Conservation (phyloP, 2,329 filamentous ascomycete genomes). For the Pezicula carpinea region DNA sequence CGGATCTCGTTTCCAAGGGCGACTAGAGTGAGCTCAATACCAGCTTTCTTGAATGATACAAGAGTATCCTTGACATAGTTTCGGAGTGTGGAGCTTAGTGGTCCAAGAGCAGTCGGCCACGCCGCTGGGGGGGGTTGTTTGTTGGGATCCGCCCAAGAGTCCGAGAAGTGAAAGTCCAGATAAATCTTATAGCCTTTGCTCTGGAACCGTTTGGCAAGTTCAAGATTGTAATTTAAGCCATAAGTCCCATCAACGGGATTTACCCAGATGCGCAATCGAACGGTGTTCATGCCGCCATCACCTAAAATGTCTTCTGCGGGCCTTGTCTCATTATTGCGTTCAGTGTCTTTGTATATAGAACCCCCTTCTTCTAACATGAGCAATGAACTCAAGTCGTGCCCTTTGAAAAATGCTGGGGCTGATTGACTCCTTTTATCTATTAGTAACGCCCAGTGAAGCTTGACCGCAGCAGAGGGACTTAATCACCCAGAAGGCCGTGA, state of each 20-base stretch:
- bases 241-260: constrained; percentile 60
- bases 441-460: too few species aligned
- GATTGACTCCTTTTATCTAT: background rate
- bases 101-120: constrained; percentile 55
- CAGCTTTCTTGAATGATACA: constrained; percentile 53
- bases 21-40: constrained; percentile 55
- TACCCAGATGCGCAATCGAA: constrained; percentile 68
- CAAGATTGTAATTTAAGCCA: constrained; percentile 64
- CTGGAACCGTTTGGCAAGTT: constrained; percentile 58
- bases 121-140: constrained; percentile 59
- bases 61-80: constrained; percentile 61
- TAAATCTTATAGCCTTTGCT: constrained; percentile 52
- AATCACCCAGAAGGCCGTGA: background rate
- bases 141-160: constrained; percentile 59
- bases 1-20: constrained; percentile 74
- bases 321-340: constrained; percentile 29
- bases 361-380: constrained; percentile 32
- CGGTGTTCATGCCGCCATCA: constrained; percentile 59
- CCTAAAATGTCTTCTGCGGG: constrained; percentile 60
- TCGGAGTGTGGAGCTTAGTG: constrained; percentile 56
- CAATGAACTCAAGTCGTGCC: constrained; percentile 35
- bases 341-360: constrained; percentile 32
- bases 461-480: background rate
- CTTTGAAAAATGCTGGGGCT: constrained; percentile 29
- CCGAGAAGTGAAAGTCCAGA: constrained; percentile 56